Evolutionary conservation across 2,329 filamentous ascomycete species (phyloP).

Genomic region (Chrysoporthe cubensis): DNA sequence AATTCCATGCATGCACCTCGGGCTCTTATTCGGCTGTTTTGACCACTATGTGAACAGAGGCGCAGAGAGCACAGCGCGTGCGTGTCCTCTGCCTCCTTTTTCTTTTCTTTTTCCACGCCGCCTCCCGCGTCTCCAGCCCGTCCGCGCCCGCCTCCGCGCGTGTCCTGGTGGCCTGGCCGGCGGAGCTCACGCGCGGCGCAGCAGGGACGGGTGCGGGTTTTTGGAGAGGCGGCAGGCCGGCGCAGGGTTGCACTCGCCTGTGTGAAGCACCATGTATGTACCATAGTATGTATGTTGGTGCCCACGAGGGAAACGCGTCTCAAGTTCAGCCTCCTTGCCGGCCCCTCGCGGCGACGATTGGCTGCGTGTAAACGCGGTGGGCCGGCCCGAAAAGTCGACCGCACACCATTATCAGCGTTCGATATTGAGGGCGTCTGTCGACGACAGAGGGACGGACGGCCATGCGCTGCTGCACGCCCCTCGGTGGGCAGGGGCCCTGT

Average conservation of each 20-base stretch:
- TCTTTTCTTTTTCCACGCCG: no score
- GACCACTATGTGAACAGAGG: not conserved
- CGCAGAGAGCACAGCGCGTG: no score
- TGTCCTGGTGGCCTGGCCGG: not conserved
- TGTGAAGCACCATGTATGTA: not conserved
- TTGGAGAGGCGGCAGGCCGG: not conserved
- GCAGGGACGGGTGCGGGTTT: not conserved
- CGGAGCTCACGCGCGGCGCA: not conserved
- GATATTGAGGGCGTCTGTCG: not conserved
- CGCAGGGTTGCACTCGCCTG: slow-evolving; percentile 9
- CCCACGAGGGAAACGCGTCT: slow-evolving; percentile 14
- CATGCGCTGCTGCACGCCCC: not conserved
- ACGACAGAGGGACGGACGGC: not conserved
- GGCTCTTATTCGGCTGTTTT: not conserved
- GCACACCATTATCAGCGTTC: slow-evolving; percentile 1
- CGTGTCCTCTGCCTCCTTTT: no score
- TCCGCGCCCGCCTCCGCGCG: not conserved
- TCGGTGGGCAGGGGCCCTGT: no score
- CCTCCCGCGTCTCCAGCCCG: not conserved
- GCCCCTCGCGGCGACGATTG: not conserved
- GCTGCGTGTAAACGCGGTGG: slow-evolving; percentile 6
- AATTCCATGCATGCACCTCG: not conserved
- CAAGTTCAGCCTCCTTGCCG: slow-evolving; percentile 23
- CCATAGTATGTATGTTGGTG: not conserved
- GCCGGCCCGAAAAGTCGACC: slow-evolving; percentile 20